Evolutionary conservation across 768 basidiomycete species (phyloP), one percentile per base, ranked within the genome.

Genomic region (Boletellus sp.): DNA sequence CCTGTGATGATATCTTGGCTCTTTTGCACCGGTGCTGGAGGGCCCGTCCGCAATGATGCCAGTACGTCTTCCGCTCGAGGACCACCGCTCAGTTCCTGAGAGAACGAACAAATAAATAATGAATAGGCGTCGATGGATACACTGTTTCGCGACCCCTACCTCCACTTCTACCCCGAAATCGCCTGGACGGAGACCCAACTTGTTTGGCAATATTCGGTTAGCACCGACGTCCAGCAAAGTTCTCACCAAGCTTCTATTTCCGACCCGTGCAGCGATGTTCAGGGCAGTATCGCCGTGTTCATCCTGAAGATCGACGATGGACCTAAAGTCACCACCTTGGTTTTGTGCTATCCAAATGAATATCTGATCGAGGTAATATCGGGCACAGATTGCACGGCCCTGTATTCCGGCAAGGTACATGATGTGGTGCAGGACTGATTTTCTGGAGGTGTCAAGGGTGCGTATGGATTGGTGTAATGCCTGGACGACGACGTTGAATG

Each of bases 161-260:
- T 94, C 91, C 11, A 84, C 84, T 64, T 94, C 92, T 4, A 98
- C 82, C 16, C 96, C 96, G 63, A 94, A 99, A 67, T 99, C 96
- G 8, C 86, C 91, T 2, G 96, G 90, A 45, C 90, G 78, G 61
- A 99, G 70, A 4, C 96, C 96, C 38, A 99, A 74, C 65, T 97
- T 97, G 70, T 99, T 99, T 17, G 87, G 80, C 52, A 90, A 74
- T 59, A 82, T 78, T 57, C 87, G 82, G 68, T 98, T 95, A 6
- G 95, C 96, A 12, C 93, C 94, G 8, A 93, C 90, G 61, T 96
- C 94, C 51, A 99, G 60, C 57, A 98, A 68, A 3, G 91, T 85
- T 59, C 87, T 76, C 13, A 97, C 93, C 51, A 98, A 66, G 53
- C 86, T 85, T 53, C 87, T 76, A 66, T 93, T 96, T 2, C 96